Base-by-base conservation (phyloP, 768 basidiomycete species). In the Boletus subparvulus region DNA sequence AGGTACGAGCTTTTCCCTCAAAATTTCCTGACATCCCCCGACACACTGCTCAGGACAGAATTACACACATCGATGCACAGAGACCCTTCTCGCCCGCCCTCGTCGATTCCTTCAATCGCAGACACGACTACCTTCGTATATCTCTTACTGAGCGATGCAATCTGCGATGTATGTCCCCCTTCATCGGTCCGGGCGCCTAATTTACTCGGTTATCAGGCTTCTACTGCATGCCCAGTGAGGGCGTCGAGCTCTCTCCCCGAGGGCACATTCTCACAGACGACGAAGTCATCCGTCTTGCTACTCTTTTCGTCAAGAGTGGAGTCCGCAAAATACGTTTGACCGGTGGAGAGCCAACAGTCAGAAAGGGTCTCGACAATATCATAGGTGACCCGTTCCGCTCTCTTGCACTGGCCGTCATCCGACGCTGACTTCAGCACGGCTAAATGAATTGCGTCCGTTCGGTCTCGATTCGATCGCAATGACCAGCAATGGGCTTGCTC, bases 201-300 rank as follows among this genome's bases (percentile, higher is more conserved):
- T 44, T 58, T 47, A 42, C 37, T 11, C 32, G 4, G 1, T 47
- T 45, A 42, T 24, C 59, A 94, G 90, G 92, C 63, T 92, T 92
- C 64, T 95, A 95, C 68, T 94, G 92, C 65, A 95, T 94, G 92
- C 92, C 92, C 3, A 82, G 79, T 50, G 84, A 88, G 65, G 91
- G 92, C 33, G 75, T 94, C 6, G 81, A 87, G 50, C 78, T 94
- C 28, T 86, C 89, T 13, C 92, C 91, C 3, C 74, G 75, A 35
- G 76, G 77, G 11, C 79, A 88, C 56, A 79, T 92, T 55, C 78
- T 95, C 39, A 84, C 88, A 1, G 85, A 92, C 59, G 80, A 85
- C 49, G 92, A 95, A 68, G 73, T 94, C 30, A 68, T 89, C 41
- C 83, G 87, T 47, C 78, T 93, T 2, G 88, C 90, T 6, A 72